Conservation (phyloP, 495 filamentous ascomycete genomes). For the Hypomontagnella monticulosa region DNA sequence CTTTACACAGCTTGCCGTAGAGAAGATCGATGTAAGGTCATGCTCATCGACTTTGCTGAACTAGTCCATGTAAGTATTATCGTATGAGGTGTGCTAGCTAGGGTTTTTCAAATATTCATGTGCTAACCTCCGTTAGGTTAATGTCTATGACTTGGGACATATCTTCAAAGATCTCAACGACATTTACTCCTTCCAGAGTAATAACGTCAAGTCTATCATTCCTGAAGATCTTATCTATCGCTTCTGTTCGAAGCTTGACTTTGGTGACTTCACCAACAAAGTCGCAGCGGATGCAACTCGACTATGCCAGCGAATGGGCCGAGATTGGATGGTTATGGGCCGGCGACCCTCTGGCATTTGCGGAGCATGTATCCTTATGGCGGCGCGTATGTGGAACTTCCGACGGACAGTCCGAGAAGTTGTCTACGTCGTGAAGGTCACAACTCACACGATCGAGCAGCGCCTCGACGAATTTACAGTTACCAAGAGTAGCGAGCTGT, state of each 20-base stretch:
- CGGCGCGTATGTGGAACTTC: conserved; percentile 97
- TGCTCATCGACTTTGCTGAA: conserved; percentile 97
- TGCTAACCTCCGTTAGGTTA: conserved; percentile 63
- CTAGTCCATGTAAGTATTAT: conserved; percentile 63
- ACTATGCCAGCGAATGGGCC: conserved; percentile 89
- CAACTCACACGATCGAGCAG: conserved; percentile 86
- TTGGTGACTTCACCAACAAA: conserved; percentile 75
- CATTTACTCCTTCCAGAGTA: conserved; percentile 65
- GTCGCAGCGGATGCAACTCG: conserved; percentile 87
- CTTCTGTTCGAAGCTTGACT: conserved; percentile 89
- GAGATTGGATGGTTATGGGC: conserved; percentile 95
- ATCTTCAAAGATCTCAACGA: conserved; percentile 80
- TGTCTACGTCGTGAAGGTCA: conserved; percentile 95
- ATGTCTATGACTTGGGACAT: conserved; percentile 90
- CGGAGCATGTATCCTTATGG: conserved; percentile 92
- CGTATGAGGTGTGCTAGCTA: conserved; percentile 39
- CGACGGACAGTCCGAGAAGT: conserved; percentile 90
- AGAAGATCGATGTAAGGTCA: conserved; percentile 67
- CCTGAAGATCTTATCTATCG: conserved; percentile 88
- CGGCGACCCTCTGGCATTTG: conserved; percentile 93
- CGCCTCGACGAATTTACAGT: conserved; percentile 89
- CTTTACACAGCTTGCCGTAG: conserved; percentile 86
- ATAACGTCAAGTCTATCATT: conserved; percentile 66
- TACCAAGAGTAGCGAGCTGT: conserved; percentile 79
- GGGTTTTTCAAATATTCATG: conserved; percentile 17